Percentiles rank a stretch among this genome's conserved stretches.
phyloP scores from a whole-genome alignment of 2,329 filamentous ascomycete species.

The Dothistroma pini region DNA sequence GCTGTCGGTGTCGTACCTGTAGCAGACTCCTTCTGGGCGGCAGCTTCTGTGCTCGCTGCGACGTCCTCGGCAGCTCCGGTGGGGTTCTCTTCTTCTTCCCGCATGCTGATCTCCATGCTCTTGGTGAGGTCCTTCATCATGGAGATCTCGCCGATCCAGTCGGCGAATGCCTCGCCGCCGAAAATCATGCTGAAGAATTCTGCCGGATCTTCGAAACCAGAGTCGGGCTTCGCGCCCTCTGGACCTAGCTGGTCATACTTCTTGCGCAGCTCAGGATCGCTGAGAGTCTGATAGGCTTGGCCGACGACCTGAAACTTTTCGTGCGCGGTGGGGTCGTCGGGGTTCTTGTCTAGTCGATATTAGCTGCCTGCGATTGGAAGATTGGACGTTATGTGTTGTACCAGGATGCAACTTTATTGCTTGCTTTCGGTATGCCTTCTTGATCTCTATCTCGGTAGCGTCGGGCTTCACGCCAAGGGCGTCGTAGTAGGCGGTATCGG shows the following conservation, averaged over 20 bases:
- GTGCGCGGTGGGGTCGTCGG: conserved; percentile 88
- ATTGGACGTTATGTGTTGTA: conserved; percentile 4
- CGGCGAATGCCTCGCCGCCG: conserved; percentile 89
- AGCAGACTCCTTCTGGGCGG: conserved; percentile 22
- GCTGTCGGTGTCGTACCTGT: conserved; percentile 23
- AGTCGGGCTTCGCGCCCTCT: conserved; percentile 83
- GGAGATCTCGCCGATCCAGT: conserved; percentile 97
- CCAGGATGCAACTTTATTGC: conserved; percentile 88
- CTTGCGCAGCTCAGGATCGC: conserved; percentile 78
- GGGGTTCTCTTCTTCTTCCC: conserved; percentile 64
- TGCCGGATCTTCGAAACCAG: conserved; percentile 89
- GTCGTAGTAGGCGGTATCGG: conserved; percentile 95
- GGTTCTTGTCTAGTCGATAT: conserved; percentile 77
- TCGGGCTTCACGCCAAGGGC: conserved; percentile 72
- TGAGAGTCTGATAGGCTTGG: conserved; percentile 76
- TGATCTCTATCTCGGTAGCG: conserved; percentile 90
- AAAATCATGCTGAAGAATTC: conserved; percentile 99
- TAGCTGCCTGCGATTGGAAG: neutral
- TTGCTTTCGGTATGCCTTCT: conserved; percentile 88
- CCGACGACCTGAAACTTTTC: conserved; percentile 85
- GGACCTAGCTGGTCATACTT: conserved; percentile 98
- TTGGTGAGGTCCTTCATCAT: conserved; percentile 98
- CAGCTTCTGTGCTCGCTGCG: conserved; percentile 45
- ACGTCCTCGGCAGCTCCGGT: conserved; percentile 45
- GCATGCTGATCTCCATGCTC: conserved; percentile 96